Conservation (phyloP, 352 stramenopile genomes). For the Proteromonas lacertae region DNA sequence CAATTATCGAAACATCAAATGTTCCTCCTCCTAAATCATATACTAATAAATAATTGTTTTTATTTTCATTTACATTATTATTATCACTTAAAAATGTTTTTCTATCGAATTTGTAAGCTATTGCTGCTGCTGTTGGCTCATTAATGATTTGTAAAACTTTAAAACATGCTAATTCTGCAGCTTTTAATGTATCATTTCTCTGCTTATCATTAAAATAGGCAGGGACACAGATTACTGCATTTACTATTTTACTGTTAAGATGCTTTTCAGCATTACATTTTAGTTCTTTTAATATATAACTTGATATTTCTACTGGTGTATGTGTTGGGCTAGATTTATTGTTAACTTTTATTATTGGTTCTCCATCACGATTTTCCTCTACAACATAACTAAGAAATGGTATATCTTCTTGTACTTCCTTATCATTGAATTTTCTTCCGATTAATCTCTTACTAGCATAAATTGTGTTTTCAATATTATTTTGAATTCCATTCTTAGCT, state of each 20-base stretch:
- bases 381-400: conserved; percentile 51
- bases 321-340: conserved; percentile 38
- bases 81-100: conserved; percentile 41
- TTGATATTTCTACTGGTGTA: conserved; percentile 35
- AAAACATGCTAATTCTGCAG: conserved; percentile 36
- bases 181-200: conserved; percentile 62
- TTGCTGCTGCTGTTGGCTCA: conserved; percentile 77
- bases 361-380: conserved; percentile 28
- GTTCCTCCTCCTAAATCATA: conserved; percentile 85
- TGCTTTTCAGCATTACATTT: conserved; percentile 33
- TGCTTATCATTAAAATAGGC: conserved; percentile 61
- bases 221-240: conserved; percentile 17
- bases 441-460: conserved; percentile 88
- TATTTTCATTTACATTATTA: conserved; percentile 30
- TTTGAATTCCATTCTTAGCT: conserved; percentile 66
- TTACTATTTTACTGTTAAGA: conserved; percentile 18
- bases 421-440: conserved; percentile 55
- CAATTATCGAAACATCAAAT: conserved; percentile 63
- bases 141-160: conserved; percentile 80
- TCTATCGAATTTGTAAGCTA: conserved; percentile 90
- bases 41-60: conserved; percentile 53
- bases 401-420: conserved; percentile 58
- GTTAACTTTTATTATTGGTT: conserved; percentile 33
- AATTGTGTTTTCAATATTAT: conserved; percentile 66
- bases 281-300: conserved; percentile 39